Conservation (phyloP, 805 yeast genomes). For the Metschnikowia bowlesiae region DNA sequence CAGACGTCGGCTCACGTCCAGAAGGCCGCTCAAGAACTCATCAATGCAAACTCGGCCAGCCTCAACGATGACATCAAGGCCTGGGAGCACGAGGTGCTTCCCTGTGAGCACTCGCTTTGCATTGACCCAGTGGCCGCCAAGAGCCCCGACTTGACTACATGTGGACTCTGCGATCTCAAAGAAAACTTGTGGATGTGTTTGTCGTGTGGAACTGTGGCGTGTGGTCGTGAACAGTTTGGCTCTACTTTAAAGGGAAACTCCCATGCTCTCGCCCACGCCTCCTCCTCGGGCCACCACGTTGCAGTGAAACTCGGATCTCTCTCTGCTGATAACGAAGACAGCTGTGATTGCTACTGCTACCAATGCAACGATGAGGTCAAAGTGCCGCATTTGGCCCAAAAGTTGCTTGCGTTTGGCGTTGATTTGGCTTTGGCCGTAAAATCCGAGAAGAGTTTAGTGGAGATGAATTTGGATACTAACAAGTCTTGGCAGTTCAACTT, state of each 20-base stretch:
- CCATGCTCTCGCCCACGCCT: slow-evolving; percentile 77
- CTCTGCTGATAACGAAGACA: slow-evolving; percentile 53
- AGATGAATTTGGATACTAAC: slow-evolving; percentile 89
- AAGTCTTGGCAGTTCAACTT: slow-evolving; percentile 88
- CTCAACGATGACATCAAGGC: slow-evolving; percentile 69
- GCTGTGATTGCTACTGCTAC: slow-evolving; percentile 85
- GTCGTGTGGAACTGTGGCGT: slow-evolving; percentile 85
- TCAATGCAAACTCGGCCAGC: slow-evolving; percentile 55
- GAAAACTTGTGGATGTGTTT: slow-evolving; percentile 92
- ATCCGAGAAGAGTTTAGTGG: slow-evolving; percentile 85
- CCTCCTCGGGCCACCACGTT: slow-evolving; percentile 59
- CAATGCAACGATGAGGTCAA: slow-evolving; percentile 82
- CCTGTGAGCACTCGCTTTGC: slow-evolving; percentile 73
- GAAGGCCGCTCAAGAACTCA: slow-evolving; percentile 39
- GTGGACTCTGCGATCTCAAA: slow-evolving; percentile 56
- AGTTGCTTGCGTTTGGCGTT: slow-evolving; percentile 60
- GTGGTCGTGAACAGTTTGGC: slow-evolving; percentile 94
- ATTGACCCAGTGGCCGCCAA: slow-evolving; percentile 41
- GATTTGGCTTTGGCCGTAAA: slow-evolving; percentile 52
- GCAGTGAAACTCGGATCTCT: slow-evolving; percentile 91
- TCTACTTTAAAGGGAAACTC: slow-evolving; percentile 84
- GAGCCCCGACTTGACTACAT: slow-evolving; percentile 35
- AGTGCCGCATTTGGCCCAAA: slow-evolving; percentile 53
- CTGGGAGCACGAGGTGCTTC: slow-evolving; percentile 84
- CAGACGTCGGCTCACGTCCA: slow-evolving; percentile 21